Conservation (phyloP, 768 basidiomycete species). For the Suillus alpinus region DNA sequence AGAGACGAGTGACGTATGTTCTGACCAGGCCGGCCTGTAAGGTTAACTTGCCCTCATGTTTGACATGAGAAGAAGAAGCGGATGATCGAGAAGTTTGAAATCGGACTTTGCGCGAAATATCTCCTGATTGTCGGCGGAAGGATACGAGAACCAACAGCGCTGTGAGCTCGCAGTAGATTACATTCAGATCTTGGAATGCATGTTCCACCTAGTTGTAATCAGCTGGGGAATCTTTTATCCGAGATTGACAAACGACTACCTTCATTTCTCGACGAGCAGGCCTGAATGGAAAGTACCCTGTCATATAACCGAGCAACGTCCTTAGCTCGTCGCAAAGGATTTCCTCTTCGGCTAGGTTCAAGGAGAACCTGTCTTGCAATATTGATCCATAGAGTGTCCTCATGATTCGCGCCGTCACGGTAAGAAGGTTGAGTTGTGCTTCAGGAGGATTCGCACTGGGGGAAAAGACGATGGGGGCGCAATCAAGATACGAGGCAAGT, state of each 20-base stretch:
- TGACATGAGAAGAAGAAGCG: conserved; percentile 18
- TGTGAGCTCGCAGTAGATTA: conserved; percentile 75
- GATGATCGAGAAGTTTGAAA: conserved; percentile 9
- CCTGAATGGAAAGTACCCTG: conserved; percentile 81
- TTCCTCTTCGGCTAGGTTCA: conserved; percentile 19
- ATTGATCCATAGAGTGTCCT: conserved; percentile 59
- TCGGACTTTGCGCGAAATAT: conserved; percentile 4
- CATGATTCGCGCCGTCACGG: conserved; percentile 55
- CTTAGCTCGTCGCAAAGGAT: conserved; percentile 47
- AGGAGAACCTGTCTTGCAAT: conserved; percentile 43
- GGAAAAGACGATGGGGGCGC: conserved; percentile 78
- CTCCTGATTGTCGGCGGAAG: conserved; percentile 11
- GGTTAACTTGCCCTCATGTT: conserved; percentile 20
- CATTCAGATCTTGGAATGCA: conserved; percentile 65
- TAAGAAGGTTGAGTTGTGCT: conserved; percentile 57
- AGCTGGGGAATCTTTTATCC: neutral
- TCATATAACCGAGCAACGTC: conserved; percentile 67
- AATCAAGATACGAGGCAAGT: conserved; percentile 83
- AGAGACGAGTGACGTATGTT: conserved; percentile 57
- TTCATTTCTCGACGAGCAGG: conserved; percentile 55
- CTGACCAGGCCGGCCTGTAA: conserved; percentile 51
- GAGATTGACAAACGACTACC: conserved; percentile 27
- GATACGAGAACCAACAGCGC: conserved; percentile 55
- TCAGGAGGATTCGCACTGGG: conserved; percentile 59
- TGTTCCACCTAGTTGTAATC: conserved; percentile 51